Evolutionary conservation across 139 green algal species (phyloP), one percentile per base, ranked within the genome.

Genomic region (Astrephomene gubernaculifera): DNA sequence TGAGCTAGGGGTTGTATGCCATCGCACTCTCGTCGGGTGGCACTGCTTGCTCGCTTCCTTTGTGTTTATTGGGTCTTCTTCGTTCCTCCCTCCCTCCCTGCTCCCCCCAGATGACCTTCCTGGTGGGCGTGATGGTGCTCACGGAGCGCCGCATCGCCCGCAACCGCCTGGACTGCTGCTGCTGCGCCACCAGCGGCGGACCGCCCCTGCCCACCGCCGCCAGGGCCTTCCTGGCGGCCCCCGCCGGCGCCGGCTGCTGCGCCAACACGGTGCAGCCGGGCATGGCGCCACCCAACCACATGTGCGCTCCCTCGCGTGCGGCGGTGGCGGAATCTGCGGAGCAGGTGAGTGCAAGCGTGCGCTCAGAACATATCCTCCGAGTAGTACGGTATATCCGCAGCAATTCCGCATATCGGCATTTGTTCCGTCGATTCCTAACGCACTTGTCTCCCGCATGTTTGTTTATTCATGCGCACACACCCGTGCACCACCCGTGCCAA

Each of bases 141-240:
- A 91, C 73, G n/a, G 88, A 91, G 88, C 83, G 84, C 29, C 88
- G 88, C 73, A 89, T 89, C 60, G 65, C 52, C 22, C 31, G 33
- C 52, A 43, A 45, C 71, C 74, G 74, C 35, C 38, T 71, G 4
- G 88, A 91, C 83, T 91, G 49, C 83, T 78, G 60, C 73, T 91
- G 88, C 88, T 91, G 88, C 88, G 21, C 57, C 49, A 35, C 44
- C 75, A 52, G 43, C 31, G 43, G n/a, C 44, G 33, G 19, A 9
- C 31, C 33, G 52, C 54, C 57, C 25, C 14, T 64, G 71, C 41
- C 82, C 35, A n/a, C 71, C 57, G 82, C 82, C 10, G 41, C 43
- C 10, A 38, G 31, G 9, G 25, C 3, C 21, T 35, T 27, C 5
- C 25, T 4, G 7, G 69, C 38, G 27, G 25, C 39, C 8, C 61